These are phyloP conservation scores for Fusarium euwallaceae DNA, from an alignment of 2,329 filamentous ascomycete species.

Conservation along the genomic window DNA sequence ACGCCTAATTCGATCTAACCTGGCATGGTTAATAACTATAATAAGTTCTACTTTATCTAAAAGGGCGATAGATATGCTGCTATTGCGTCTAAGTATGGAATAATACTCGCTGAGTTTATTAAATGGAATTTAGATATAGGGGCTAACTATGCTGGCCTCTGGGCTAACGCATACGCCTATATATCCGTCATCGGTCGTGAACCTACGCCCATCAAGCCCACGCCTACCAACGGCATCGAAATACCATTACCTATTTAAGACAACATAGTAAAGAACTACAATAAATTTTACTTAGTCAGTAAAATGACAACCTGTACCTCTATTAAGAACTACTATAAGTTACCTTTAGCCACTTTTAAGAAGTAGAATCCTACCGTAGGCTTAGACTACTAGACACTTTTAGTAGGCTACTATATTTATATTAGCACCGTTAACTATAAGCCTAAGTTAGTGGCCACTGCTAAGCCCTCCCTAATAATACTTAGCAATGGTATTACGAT, in stretches of 20 bases:
- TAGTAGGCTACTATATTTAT: background rate
- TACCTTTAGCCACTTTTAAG: conserved; percentile 5
- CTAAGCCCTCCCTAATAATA: background rate
- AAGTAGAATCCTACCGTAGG: conserved; percentile 25
- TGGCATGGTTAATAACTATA: background rate
- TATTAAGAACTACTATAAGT: conserved; percentile 12
- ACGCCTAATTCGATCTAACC: background rate
- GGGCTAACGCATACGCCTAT: background rate
- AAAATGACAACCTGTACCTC: background rate
- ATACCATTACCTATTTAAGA: background rate
- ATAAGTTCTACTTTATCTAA: background rate
- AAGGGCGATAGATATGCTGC: background rate
- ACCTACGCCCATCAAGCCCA: background rate
- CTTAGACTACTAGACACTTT: background rate
- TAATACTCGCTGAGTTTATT: background rate
- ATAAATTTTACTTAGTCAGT: conserved; percentile 21
- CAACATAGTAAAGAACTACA: conserved; percentile 28
- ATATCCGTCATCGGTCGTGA: background rate
- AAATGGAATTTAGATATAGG: background rate
- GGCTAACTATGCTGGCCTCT: background rate
- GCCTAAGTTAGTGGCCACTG: background rate
- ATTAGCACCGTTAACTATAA: background rate
- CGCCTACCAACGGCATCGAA: background rate
- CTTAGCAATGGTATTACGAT: background rate
- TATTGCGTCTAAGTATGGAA: background rate